These are phyloP conservation scores for Pinus albicaulis DNA, from an alignment of 75 land plant species.

Conservation along the genomic window DNA sequence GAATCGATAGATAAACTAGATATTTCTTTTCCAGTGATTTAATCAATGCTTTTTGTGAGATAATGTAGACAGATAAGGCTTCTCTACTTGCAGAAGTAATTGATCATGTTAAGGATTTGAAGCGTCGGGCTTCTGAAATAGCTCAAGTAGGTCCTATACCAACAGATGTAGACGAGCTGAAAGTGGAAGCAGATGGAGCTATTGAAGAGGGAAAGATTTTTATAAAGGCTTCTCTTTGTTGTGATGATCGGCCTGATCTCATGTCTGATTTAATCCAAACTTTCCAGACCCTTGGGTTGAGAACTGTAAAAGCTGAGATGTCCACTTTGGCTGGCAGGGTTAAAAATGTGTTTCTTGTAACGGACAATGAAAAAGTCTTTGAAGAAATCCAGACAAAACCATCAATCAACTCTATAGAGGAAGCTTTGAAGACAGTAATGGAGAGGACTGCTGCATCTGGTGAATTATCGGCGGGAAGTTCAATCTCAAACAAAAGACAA, in stretches of 20 bases:
- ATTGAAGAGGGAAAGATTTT: constrained; percentile 6
- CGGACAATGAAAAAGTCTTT: background rate
- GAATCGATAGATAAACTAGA: background rate
- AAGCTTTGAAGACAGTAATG: constrained; percentile 34
- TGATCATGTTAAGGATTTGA: constrained; percentile 47
- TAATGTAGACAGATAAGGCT: constrained; percentile 64
- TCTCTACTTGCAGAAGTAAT: constrained; percentile 63
- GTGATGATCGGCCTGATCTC: constrained; percentile 75
- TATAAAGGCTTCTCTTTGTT: constrained; percentile 55
- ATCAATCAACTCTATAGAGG: constrained; percentile 14
- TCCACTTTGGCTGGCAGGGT: constrained; percentile 64
- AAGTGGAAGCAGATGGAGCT: constrained; percentile 31
- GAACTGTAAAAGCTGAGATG: constrained; percentile 57
- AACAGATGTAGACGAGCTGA: constrained; percentile 64
- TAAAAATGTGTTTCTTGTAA: constrained; percentile 44
- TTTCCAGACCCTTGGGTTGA: constrained; percentile 39
- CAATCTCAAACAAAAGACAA: constrained; percentile 9
- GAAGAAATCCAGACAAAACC: constrained; percentile 13
- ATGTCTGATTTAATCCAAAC: constrained; percentile 53
- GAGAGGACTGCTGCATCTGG: constrained; percentile 15
- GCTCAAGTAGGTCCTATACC: constrained; percentile 41
- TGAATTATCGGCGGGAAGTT: background rate
- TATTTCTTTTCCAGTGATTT: background rate
- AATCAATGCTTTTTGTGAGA: background rate
- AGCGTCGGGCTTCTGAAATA: constrained; percentile 50